Evolutionary conservation across 306 rosid genomes (phyloP).

Genomic region (Inga leiocalycina): DNA sequence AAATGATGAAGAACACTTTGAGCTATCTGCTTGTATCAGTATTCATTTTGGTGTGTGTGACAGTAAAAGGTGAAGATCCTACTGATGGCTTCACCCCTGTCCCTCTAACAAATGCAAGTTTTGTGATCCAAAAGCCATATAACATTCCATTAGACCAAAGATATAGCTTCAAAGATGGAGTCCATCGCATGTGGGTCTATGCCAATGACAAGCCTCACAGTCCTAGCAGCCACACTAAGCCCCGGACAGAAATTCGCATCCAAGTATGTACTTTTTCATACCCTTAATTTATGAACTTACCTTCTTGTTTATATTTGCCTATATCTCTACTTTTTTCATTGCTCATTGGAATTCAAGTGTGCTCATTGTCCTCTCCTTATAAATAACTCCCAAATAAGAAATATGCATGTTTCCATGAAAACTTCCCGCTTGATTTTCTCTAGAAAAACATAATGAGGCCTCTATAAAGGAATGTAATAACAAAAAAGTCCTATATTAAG

Average conservation of each 20-base stretch:
- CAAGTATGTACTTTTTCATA: constrained; percentile 27
- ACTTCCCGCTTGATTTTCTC: background rate
- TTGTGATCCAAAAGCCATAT: constrained; percentile 43
- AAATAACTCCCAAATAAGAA: background rate
- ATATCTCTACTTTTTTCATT: background rate
- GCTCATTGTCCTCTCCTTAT: background rate
- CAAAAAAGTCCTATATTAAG: too few relatives aligned
- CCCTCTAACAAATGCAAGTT: constrained; percentile 40
- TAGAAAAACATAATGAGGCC: too few relatives aligned
- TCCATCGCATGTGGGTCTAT: constrained; percentile 48
- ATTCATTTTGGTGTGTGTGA: background rate
- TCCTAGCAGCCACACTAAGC: constrained; percentile 42
- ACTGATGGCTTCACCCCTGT: constrained; percentile 52
- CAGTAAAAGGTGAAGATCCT: constrained; percentile 42
- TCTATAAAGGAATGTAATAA: too few relatives aligned
- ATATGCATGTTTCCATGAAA: background rate
- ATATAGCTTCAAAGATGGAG: constrained; percentile 42
- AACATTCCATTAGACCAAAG: constrained; percentile 41
- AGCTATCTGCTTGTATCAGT: constrained; percentile 2
- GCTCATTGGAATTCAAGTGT: background rate
- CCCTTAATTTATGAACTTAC: background rate
- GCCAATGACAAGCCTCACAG: constrained; percentile 51
- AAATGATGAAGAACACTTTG: constrained; percentile 32
- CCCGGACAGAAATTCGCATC: constrained; percentile 53
- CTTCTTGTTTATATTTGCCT: background rate